Evolutionary conservation across 768 basidiomycete species (phyloP).

Genomic region (Psilocybe sp.): DNA sequence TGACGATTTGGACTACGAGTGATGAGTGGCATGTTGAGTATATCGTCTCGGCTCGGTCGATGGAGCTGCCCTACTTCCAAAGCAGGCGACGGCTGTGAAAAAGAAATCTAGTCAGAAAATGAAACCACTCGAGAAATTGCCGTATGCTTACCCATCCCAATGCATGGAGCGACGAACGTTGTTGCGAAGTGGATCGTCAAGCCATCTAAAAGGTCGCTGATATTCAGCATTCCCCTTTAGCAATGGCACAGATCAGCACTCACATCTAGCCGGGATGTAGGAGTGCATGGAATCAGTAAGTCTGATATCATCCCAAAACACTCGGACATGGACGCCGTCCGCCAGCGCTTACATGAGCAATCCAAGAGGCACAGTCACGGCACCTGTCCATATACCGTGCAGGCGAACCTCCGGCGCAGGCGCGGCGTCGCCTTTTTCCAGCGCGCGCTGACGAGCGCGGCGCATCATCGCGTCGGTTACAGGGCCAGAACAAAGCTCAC

Average conservation of each 20-base stretch:
- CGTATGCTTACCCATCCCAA: conserved; percentile 33
- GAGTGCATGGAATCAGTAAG: too few species aligned
- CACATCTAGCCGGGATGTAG: conserved; percentile 5
- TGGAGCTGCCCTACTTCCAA: conserved; percentile 26
- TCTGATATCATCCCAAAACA: too few species aligned
- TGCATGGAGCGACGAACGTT: conserved; percentile 35
- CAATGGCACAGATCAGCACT: too few species aligned
- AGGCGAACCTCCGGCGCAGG: conserved; percentile 29
- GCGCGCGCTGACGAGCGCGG: conserved; percentile 26
- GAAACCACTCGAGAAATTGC: background rate
- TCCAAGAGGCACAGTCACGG: conserved; percentile 31
- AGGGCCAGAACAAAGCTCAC: conserved; percentile 34
- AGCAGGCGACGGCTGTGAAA: conserved; percentile 30
- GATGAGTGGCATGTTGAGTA: background rate
- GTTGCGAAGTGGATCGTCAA: conserved; percentile 31
- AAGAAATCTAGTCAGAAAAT: background rate
- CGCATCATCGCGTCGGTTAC: conserved; percentile 35
- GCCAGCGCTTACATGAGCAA: conserved; percentile 27
- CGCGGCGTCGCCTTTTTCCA: conserved; percentile 20
- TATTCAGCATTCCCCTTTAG: too few species aligned
- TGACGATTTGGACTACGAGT: conserved; percentile 30
- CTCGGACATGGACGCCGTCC: too few species aligned
- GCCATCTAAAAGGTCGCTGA: too few species aligned
- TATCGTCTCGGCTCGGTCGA: background rate
- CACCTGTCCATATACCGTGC: conserved; percentile 38